These are phyloP conservation scores for Chalaropsis thielavioides DNA, from an alignment of 2,329 filamentous ascomycete genomes.

Conservation along the genomic window DNA sequence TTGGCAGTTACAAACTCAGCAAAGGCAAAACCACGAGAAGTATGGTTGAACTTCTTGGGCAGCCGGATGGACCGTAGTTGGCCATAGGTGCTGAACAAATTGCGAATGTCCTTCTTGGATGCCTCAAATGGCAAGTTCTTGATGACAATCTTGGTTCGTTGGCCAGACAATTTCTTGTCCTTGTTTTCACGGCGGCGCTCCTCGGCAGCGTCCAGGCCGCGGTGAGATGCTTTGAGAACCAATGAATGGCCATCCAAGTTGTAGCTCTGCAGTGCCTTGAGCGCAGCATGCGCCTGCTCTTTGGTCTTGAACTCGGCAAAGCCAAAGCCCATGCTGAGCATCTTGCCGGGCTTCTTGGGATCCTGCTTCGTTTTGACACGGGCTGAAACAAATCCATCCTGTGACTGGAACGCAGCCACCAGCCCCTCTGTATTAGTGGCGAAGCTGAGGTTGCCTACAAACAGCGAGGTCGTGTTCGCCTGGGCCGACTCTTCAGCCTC, in stretches of 20 bases:
- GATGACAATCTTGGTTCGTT: conserved; percentile 84
- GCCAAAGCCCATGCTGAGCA: conserved; percentile 92
- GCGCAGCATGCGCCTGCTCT: conserved; percentile 62
- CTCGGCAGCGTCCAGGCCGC: conserved; percentile 72
- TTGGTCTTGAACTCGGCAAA: conserved; percentile 80
- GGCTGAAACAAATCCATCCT: conserved; percentile 80
- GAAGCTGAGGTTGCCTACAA: conserved; percentile 90
- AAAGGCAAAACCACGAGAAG: conserved; percentile 87
- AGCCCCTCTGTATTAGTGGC: conserved; percentile 65
- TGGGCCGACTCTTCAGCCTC: conserved; percentile 34
- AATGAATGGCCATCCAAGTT: conserved; percentile 78
- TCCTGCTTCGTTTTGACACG: conserved; percentile 87
- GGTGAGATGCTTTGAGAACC: conserved; percentile 74
- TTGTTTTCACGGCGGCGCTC: conserved; percentile 71
- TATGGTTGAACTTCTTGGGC: conserved; percentile 85
- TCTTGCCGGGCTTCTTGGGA: conserved; percentile 74
- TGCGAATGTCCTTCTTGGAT: conserved; percentile 78
- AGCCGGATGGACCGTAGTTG: conserved; percentile 84
- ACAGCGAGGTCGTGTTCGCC: conserved; percentile 55
- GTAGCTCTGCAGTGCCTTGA: conserved; percentile 75
- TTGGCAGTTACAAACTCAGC: conserved; percentile 85
- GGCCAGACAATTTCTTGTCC: conserved; percentile 61
- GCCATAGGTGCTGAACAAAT: conserved; percentile 78
- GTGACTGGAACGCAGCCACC: conserved; percentile 59
- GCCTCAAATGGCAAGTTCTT: conserved; percentile 97